These are phyloP conservation scores for Candida glucosophila DNA, from an alignment of 1,139 yeast genomes.

Conservation along the genomic window DNA sequence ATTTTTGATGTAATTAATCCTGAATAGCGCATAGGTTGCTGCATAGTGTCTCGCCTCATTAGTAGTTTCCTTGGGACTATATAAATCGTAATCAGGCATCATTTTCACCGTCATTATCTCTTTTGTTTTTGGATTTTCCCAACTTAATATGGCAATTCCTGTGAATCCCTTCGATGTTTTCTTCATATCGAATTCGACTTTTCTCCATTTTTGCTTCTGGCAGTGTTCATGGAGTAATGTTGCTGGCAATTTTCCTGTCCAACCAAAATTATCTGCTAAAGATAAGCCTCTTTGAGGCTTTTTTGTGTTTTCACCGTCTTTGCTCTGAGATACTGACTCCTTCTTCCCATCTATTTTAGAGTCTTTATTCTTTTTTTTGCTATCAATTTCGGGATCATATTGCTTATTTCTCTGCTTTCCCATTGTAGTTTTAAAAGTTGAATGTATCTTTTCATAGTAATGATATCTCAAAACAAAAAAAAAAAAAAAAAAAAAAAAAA, in stretches of 20 bases:
- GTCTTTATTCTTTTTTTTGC: not conserved
- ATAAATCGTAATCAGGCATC: constrained; percentile 47
- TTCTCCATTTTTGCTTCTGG: constrained; percentile 85
- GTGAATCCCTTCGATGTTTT: constrained; percentile 44
- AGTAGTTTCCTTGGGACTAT: constrained; percentile 66
- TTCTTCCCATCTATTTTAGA: constrained; percentile 2
- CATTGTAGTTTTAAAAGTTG: too few relatives aligned
- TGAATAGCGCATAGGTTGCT: constrained; percentile 79
- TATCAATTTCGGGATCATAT: too few relatives aligned
- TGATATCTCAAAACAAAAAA: too few relatives aligned
- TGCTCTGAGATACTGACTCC: constrained; percentile 1
- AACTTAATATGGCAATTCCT: constrained; percentile 54
- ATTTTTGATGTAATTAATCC: constrained; percentile 74
- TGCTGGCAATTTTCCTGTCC: constrained; percentile 95
- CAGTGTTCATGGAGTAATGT: constrained; percentile 80
- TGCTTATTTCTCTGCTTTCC: too few relatives aligned
- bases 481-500: too few relatives aligned
- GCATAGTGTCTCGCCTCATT: constrained; percentile 86
- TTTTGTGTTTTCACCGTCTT: constrained; percentile 9
- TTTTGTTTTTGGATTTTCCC: constrained; percentile 75
- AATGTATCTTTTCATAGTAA: too few relatives aligned
- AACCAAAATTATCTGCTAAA: constrained; percentile 45
- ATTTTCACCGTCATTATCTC: constrained; percentile 53
- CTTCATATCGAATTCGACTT: constrained; percentile 69
- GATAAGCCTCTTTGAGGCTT: constrained; percentile 37